phyloP scores from a whole-genome alignment of 2,329 filamentous ascomycete species.

The Exophiala viscosa region DNA sequence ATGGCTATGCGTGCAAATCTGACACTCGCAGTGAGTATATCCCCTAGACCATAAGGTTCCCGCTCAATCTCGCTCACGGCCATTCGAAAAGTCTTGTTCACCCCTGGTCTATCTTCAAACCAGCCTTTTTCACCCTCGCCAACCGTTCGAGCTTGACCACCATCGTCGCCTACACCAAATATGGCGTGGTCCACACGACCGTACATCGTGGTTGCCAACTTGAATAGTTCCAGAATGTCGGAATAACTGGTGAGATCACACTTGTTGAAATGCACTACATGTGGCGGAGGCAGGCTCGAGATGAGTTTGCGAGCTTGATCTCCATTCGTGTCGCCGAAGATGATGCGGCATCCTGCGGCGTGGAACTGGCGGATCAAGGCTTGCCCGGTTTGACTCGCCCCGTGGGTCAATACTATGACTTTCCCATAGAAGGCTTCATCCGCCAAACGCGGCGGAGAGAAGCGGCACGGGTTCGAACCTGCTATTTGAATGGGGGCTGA shows the following conservation, averaged over 20 bases:
- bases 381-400: conserved; percentile 45
- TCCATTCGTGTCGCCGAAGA: conserved; percentile 43
- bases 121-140: conserved; percentile 23
- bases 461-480: conserved; percentile 21
- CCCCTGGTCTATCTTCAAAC: conserved; percentile 18
- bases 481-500: conserved; percentile 9
- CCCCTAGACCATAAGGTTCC: conserved; percentile 30
- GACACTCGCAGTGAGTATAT: conserved; percentile 48
- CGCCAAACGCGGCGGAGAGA: conserved; percentile 18
- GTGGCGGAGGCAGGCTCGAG: conserved; percentile 14
- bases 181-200: conserved; percentile 50
- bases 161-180: conserved; percentile 25
- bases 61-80: conserved; percentile 41
- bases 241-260: conserved; percentile 46
- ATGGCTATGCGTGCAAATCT: conserved; percentile 49
- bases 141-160: conserved; percentile 20
- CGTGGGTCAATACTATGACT: conserved; percentile 25
- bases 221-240: conserved; percentile 47
- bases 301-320: conserved; percentile 29
- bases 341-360: conserved; percentile 39
- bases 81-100: conserved; percentile 33
- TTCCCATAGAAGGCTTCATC: conserved; percentile 22
- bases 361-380: conserved; percentile 40
- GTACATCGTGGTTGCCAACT: conserved; percentile 43
- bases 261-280: conserved; percentile 36